Base-by-base conservation (phyloP, 495 filamentous ascomycete genomes). In the Acidiella bohemica region DNA sequence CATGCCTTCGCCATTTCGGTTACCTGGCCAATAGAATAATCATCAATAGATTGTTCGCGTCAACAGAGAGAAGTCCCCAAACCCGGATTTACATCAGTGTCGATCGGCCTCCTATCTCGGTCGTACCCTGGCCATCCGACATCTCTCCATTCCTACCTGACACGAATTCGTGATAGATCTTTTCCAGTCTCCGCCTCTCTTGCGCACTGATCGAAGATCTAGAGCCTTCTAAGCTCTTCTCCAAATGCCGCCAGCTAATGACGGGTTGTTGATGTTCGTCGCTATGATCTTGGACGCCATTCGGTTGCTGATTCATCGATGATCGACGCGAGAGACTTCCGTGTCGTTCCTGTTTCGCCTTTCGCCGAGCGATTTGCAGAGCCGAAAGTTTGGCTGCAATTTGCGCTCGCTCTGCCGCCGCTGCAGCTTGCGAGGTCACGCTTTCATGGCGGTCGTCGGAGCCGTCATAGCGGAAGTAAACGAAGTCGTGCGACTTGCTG, bases 151-250 rank as follows among this genome's bases (percentile, higher is more conserved):
- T 93, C 44, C 90, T 70, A 6, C 84, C 85, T 5, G 78, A 78
- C 4, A 94, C 72, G 65, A 97, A 97, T 66, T 96, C 92, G 5
- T 70, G 66, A 56, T 97, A 97, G 42, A 97, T 93, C 5, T 66
- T 68, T 53, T 71, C 68, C 47, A 97, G 53, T 46, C 88, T 68
- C 50, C 59, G 66, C 50, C 76, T 68, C 63, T 97, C 90, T 20
- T 80, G 65, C 2, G 62, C 56, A 44, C 78, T 79, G 29, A 96
- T 87, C 53, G 83, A 92, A n/a, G 78, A 67, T 38, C 87, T 66
- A 11, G 92, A 94, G n/a, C 59, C 76, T 20, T 67, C 67, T 35
- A 97, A 67, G 12, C 81, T 79, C 40, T 75, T 77, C 56, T 76
- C 65, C 35, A 97, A 65, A 61, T 97, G 87, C 42, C 77, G 72